Conservation (phyloP, 371 early-diverging fungal genomes). For the Mucor velutinosus region DNA sequence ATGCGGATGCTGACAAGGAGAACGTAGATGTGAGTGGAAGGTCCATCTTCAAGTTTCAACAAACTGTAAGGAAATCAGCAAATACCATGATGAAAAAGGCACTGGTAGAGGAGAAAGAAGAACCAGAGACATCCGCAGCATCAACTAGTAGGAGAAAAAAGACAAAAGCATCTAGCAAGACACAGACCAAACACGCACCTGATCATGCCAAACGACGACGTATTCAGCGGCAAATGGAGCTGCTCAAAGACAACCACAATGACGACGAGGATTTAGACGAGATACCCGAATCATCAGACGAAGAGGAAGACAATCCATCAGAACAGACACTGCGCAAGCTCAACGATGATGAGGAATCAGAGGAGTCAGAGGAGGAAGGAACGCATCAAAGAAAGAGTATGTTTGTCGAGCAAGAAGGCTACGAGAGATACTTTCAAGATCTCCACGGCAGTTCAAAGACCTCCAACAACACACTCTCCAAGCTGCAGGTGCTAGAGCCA, state of each 20-base stretch:
- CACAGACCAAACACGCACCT: conserved; percentile 7
- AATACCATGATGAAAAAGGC: conserved; percentile 46
- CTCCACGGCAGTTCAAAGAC: conserved; percentile 63
- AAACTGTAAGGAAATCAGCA: conserved; percentile 23
- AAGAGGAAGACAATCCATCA: conserved; percentile 26
- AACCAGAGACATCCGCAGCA: conserved; percentile 7
- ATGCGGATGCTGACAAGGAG: conserved; percentile 28
- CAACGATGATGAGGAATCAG: conserved; percentile 33
- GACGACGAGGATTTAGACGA: conserved; percentile 17
- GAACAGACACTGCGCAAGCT: conserved; percentile 8
- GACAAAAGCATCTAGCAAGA: conserved; percentile 2
- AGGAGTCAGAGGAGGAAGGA: conserved; percentile 29
- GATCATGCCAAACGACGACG: conserved; percentile 30
- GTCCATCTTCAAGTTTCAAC: conserved; percentile 38
- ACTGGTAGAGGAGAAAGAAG: conserved; percentile 8
- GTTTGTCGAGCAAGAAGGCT: conserved; percentile 50
- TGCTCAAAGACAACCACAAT: conserved; percentile 23
- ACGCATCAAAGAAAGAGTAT: conserved; percentile 27
- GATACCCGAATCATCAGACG: conserved; percentile 31
- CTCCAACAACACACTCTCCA: conserved; percentile 85
- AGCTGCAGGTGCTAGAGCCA: conserved; percentile 69
- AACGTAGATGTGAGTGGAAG: conserved; percentile 38
- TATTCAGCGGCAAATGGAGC: conserved; percentile 34
- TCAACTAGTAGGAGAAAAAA: conserved; percentile 9
- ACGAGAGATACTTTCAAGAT: conserved; percentile 78